Conservation (phyloP, 2,329 filamentous ascomycete genomes). For the Pseudogymnoascus sp. region DNA sequence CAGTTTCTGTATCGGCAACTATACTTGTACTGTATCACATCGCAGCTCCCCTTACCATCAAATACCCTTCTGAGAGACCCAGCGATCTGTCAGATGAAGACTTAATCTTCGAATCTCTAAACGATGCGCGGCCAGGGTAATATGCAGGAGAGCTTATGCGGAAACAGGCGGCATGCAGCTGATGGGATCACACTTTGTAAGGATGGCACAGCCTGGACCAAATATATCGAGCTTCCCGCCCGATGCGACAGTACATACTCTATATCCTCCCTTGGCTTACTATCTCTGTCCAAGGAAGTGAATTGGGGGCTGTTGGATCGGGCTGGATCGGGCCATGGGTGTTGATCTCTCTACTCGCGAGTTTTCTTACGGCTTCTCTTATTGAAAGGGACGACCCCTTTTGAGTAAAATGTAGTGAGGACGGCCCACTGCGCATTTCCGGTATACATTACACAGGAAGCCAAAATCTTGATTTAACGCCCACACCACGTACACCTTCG, state of each 20-base stretch:
- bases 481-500: neutral
- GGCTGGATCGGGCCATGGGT: neutral
- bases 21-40: neutral
- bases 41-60: neutral
- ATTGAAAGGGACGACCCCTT: neutral
- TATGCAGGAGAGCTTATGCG: slow-evolving; percentile 4
- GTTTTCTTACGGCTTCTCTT: neutral
- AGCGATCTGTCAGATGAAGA: slow-evolving; percentile 6
- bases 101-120: slow-evolving; percentile 2
- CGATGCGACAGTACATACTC: neutral
- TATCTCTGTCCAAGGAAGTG: neutral
- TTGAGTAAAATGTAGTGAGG: neutral
- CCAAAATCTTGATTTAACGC: neutral
- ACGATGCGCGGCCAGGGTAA: neutral
- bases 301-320: neutral
- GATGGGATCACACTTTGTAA: neutral
- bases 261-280: neutral
- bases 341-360: neutral
- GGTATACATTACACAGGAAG: neutral
- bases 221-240: neutral
- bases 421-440: neutral
- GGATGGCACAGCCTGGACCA: slow-evolving; percentile 4
- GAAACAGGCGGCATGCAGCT: slow-evolving; percentile 6
- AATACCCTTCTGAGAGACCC: neutral
- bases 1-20: neutral